A percentile compares a stretch with the other conserved stretches of the same genome.
phyloP scores from a whole-genome alignment of 768 basidiomycete genomes.

The button mushroom (Agaricus bisporus) region DNA sequence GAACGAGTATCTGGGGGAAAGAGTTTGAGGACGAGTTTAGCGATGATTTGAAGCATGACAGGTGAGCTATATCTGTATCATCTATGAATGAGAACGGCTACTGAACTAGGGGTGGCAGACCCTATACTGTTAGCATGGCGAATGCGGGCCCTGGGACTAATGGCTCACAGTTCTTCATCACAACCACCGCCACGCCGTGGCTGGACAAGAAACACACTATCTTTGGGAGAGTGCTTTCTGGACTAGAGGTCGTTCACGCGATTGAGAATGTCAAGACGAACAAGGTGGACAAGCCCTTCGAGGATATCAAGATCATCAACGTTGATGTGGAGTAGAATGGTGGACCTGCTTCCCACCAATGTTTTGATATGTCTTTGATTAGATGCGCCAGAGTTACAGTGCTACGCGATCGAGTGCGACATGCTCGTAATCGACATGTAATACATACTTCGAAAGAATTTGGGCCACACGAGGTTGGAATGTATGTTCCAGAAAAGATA shows the following conservation, averaged over 20 bases:
- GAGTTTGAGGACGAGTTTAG: constrained; percentile 95
- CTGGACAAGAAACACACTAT: constrained; percentile 89
- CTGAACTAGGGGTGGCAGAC: constrained; percentile 37
- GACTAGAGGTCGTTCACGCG: constrained; percentile 83
- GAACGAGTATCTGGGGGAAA: constrained; percentile 82
- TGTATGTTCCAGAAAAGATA: not conserved
- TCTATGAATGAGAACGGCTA: not conserved
- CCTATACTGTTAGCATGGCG: constrained; percentile 95
- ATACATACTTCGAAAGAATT: not conserved
- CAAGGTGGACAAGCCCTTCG: constrained; percentile 84
- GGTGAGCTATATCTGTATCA: constrained; percentile 38
- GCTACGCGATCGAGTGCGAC: constrained; percentile 7
- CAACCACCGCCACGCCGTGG: constrained; percentile 92
- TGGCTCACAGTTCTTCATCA: constrained; percentile 98
- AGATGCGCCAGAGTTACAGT: not conserved
- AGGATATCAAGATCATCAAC: constrained; percentile 89
- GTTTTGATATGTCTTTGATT: not conserved
- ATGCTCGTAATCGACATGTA: not conserved
- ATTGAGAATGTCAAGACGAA: constrained; percentile 90
- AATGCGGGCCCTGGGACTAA: constrained; percentile 89
- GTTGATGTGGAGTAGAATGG: constrained; percentile 56
- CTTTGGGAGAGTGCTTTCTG: constrained; percentile 84
- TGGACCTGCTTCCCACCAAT: not conserved
- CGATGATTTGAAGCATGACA: constrained; percentile 84
- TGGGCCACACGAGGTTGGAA: not conserved